Percentiles rank a stretch among this genome's conserved stretches.
phyloP scores from a whole-genome alignment of 306 rosid species.

The Rosa persica region DNA sequence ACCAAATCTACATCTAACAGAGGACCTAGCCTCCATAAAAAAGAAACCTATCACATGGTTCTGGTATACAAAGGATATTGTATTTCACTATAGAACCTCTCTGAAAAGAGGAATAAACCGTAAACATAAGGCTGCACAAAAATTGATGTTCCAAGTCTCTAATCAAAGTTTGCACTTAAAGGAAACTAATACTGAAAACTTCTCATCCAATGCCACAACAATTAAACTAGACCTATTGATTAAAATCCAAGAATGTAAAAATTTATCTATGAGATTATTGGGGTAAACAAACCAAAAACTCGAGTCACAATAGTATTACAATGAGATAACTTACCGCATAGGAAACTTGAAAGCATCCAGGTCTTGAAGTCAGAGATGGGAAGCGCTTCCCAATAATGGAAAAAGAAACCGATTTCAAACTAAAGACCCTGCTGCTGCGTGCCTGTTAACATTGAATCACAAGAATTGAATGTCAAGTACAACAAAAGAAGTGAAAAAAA shows the following conservation, averaged over 20 bases:
- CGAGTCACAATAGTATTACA: background rate
- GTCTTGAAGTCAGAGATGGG: conserved; percentile 48
- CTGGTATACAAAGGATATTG: too few species aligned
- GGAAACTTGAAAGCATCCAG: conserved; percentile 47
- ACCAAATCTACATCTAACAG: too few species aligned
- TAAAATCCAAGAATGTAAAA: background rate
- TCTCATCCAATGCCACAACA: too few species aligned
- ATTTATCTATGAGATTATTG: background rate
- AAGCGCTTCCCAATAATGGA: conserved; percentile 49
- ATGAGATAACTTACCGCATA: conserved; percentile 51
- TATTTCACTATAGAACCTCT: too few species aligned
- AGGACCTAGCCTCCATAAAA: too few species aligned
- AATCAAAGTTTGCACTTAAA: too few species aligned
- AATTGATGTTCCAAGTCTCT: too few species aligned
- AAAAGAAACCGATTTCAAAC: conserved; percentile 57
- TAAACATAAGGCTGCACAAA: too few species aligned
- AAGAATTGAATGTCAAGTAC: conserved; percentile 16
- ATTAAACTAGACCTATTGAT: background rate
- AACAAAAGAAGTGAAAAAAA: background rate
- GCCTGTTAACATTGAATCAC: conserved; percentile 50
- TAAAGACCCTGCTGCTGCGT: conserved; percentile 38
- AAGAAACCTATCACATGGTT: too few species aligned
- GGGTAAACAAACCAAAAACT: background rate
- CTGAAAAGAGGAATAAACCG: too few species aligned
- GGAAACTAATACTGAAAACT: too few species aligned